phyloP scores from a whole-genome alignment of 805 yeast genomes.

The Ogataea corticis region DNA sequence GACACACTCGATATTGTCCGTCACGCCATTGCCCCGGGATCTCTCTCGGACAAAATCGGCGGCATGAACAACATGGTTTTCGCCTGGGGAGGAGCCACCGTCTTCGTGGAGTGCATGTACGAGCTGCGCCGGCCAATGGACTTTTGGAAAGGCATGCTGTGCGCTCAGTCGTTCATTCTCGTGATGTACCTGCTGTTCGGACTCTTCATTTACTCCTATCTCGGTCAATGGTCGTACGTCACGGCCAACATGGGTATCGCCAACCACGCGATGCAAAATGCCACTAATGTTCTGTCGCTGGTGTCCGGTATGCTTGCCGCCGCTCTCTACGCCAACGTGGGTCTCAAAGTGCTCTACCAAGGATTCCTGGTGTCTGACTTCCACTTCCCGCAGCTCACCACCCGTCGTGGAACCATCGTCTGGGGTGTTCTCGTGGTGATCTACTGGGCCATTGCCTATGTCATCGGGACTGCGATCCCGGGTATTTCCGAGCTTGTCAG shows the following conservation, averaged over 20 bases:
- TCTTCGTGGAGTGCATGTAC: constrained; percentile 48
- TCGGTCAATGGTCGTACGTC: constrained; percentile 45
- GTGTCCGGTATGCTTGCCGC: constrained; percentile 48
- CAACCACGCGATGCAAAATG: constrained; percentile 41
- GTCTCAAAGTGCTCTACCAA: constrained; percentile 44
- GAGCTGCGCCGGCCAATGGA: constrained; percentile 50
- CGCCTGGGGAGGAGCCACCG: constrained; percentile 51
- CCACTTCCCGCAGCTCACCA: constrained; percentile 35
- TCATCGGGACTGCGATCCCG: constrained; percentile 47
- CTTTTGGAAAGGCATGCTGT: constrained; percentile 47
- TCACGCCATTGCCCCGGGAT: constrained; percentile 29
- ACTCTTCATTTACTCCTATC: constrained; percentile 43
- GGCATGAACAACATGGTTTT: constrained; percentile 48
- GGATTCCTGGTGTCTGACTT: constrained; percentile 37
- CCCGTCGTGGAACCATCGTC: constrained; percentile 35
- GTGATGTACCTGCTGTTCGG: constrained; percentile 43
- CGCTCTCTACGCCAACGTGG: constrained; percentile 47
- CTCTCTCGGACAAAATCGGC: constrained; percentile 28
- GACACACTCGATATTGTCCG: constrained; percentile 12
- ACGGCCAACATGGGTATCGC: constrained; percentile 47
- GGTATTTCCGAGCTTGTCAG: constrained; percentile 39
- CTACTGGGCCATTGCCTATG: constrained; percentile 46
- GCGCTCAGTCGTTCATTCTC: constrained; percentile 44
- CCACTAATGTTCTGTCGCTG: constrained; percentile 40
- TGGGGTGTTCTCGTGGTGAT: constrained; percentile 39